A percentile compares a stretch with the other conserved stretches of the same genome.
Conservation (phyloP, 1,284 basidiomycete genomes). For the Boletus semigastroideus region DNA sequence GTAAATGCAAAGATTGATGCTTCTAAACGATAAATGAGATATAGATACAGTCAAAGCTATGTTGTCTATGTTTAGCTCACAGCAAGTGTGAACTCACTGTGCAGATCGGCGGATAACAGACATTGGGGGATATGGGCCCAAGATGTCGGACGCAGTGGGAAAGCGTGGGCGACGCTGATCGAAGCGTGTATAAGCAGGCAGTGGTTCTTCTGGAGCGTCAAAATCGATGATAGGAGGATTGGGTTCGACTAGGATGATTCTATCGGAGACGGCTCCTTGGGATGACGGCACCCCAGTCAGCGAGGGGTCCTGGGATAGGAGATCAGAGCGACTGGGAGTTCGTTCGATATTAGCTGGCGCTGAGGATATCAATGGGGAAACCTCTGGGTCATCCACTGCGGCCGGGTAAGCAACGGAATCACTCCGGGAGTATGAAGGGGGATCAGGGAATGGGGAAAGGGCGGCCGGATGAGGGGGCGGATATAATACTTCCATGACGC, state of each 20-base stretch:
- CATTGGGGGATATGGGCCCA: slow-evolving; percentile 33
- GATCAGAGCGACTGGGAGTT: neutral
- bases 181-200: slow-evolving; percentile 28
- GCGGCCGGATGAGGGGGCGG: slow-evolving; percentile 17
- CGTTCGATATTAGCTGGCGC: neutral
- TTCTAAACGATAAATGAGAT: slow-evolving; percentile 6
- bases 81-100: neutral
- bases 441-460: slow-evolving; percentile 11
- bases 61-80: neutral
- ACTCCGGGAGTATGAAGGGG: slow-evolving; percentile 23
- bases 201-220: slow-evolving; percentile 10
- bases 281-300: slow-evolving; percentile 19
- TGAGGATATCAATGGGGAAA: neutral
- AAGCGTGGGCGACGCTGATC: slow-evolving; percentile 19
- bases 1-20: too few species aligned
- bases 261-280: neutral
- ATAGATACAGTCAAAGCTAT: slow-evolving; percentile 1
- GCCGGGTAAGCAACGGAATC: neutral
- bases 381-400: neutral
- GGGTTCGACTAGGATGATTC: slow-evolving; percentile 1
- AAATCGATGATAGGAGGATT: neutral
- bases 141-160: slow-evolving; percentile 11
- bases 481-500: slow-evolving; percentile 29
- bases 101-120: slow-evolving; percentile 12
- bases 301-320: slow-evolving; percentile 12